Evolutionary conservation across 257 asterid species (phyloP).

Genomic region (Przewalskia tangutica): DNA sequence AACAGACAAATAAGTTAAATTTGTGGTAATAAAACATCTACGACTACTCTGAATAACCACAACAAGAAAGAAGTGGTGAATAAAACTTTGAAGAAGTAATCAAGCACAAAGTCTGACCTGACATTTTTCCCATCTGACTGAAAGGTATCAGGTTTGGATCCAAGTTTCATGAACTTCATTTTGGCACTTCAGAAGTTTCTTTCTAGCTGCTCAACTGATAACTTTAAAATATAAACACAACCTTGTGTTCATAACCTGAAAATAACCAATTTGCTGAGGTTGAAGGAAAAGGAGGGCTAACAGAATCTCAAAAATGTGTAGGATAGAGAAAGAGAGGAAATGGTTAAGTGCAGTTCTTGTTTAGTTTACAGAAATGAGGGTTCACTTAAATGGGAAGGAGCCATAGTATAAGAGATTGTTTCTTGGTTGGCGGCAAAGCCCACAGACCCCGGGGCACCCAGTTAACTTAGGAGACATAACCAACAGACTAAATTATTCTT

Average conservation of each 20-base stretch:
- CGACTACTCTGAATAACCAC: neutral
- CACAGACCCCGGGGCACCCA: conserved; percentile 60
- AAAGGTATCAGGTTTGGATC: conserved; percentile 85
- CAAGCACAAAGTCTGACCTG: conserved; percentile 48
- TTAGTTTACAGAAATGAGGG: conserved; percentile 30
- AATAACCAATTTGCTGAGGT: conserved; percentile 22
- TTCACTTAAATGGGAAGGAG: conserved; percentile 36
- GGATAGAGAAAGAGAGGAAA: conserved; percentile 8
- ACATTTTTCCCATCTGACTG: conserved; percentile 61
- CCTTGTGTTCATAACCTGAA: conserved; percentile 20
- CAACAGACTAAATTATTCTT: conserved; percentile 50
- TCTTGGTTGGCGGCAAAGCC: conserved; percentile 84
- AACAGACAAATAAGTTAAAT: neutral
- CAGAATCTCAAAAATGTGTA: conserved; percentile 24
- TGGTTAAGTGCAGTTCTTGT: conserved; percentile 9
- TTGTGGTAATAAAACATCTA: neutral
- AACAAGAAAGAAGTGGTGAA: neutral
- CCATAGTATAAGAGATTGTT: conserved; percentile 39
- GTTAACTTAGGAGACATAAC: conserved; percentile 72
- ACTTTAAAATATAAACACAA: conserved; percentile 15
- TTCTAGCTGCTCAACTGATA: conserved; percentile 25
- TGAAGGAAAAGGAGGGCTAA: conserved; percentile 13
- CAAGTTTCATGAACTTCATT: conserved; percentile 99
- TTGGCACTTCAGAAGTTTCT: conserved; percentile 22
- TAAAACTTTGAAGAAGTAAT: neutral